phyloP scores from a whole-genome alignment of 495 filamentous ascomycete genomes.

The Clavariopsis aquatica region DNA sequence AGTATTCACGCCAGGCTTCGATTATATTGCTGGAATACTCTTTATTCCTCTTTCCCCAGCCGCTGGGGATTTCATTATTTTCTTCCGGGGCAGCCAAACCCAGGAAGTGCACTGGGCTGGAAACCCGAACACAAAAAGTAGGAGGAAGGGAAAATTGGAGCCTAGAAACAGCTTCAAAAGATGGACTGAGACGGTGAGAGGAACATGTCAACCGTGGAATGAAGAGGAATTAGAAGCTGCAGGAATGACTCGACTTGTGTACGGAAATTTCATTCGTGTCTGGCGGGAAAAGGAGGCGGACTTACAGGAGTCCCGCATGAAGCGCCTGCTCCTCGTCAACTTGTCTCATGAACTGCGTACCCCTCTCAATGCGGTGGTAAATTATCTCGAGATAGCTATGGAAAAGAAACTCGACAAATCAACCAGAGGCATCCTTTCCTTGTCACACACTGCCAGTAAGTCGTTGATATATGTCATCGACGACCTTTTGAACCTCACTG shows the following conservation, averaged over 20 bases:
- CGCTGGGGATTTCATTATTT: constrained; percentile 18
- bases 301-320: constrained; percentile 16
- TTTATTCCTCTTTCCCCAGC: constrained; percentile 21
- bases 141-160: constrained; percentile 5
- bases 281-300: constrained; percentile 28
- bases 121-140: constrained; percentile 2
- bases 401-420: constrained; percentile 13
- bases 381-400: constrained; percentile 25
- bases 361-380: constrained; percentile 21
- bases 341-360: constrained; percentile 26
- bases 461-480: constrained; percentile 25
- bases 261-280: constrained; percentile 25
- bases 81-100: constrained; percentile 14
- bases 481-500: constrained; percentile 21
- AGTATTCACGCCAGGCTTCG: constrained; percentile 18
- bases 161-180: constrained; percentile 26
- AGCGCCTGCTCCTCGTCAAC: constrained; percentile 19
- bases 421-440: constrained; percentile 6
- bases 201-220: constrained; percentile 16
- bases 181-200: constrained; percentile 21
- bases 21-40: constrained; percentile 19
- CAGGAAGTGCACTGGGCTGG: constrained; percentile 25
- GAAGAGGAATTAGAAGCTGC: constrained; percentile 28
- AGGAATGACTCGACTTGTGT: constrained; percentile 23
- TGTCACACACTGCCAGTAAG: constrained; percentile 21